phyloP scores from a whole-genome alignment of 768 basidiomycete genomes.

The Leccinum obscurum region DNA sequence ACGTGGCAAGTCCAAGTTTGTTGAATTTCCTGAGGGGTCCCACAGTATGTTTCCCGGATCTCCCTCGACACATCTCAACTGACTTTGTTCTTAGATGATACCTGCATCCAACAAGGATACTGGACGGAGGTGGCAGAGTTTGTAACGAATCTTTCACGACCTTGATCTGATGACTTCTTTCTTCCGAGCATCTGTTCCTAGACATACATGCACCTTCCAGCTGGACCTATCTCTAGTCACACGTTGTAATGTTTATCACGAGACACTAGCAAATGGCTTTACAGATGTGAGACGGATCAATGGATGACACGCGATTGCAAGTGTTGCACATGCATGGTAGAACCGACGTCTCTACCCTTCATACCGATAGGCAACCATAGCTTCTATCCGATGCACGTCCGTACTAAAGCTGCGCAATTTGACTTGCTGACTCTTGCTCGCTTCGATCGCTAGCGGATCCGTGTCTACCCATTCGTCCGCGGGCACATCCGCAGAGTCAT shows the following conservation, averaged over 20 bases:
- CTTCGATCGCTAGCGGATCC: constrained; percentile 88
- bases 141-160: constrained; percentile 30
- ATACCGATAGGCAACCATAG: constrained; percentile 96
- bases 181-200: not conserved
- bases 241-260: not conserved
- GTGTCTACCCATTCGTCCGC: constrained; percentile 96
- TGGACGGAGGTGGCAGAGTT: constrained; percentile 55
- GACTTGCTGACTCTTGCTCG: constrained; percentile 90
- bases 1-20: constrained; percentile 52
- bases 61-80: not conserved
- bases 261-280: not conserved
- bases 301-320: not conserved
- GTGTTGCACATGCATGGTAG: not conserved
- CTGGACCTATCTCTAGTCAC: constrained; percentile 1
- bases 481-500: constrained; percentile 88
- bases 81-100: constrained; percentile 43
- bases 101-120: constrained; percentile 54
- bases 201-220: not conserved
- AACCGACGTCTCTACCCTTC: constrained; percentile 54
- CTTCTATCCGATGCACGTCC: constrained; percentile 95
- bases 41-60: constrained; percentile 47
- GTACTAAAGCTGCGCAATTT: constrained; percentile 97
- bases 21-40: constrained; percentile 53
- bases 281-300: constrained; percentile 3
- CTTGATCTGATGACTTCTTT: constrained; percentile 3